phyloP scores from a whole-genome alignment of 2,329 filamentous ascomycete genomes.

The Talaromyces islandicus region DNA sequence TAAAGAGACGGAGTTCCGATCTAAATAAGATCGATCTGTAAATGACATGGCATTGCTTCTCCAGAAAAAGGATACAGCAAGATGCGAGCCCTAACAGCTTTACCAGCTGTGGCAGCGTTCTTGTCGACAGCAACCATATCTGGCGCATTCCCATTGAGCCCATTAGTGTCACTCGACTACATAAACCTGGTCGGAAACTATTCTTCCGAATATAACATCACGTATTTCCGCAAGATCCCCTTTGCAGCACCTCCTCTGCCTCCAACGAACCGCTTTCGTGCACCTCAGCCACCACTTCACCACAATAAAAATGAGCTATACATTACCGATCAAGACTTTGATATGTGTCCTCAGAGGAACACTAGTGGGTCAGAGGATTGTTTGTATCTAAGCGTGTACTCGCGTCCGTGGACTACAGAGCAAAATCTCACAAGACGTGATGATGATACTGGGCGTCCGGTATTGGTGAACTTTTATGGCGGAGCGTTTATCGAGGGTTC shows the following conservation, averaged over 20 bases:
- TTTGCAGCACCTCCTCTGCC: slow-evolving; percentile 52
- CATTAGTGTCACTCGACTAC: neutral
- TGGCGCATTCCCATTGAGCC: neutral
- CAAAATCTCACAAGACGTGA: slow-evolving; percentile 2
- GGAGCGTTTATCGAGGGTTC: slow-evolving; percentile 58
- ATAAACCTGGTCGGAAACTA: neutral
- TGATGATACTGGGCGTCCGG: slow-evolving; percentile 50
- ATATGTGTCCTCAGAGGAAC: slow-evolving; percentile 55
- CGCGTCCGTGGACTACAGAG: slow-evolving; percentile 22
- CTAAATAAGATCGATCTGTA: neutral
- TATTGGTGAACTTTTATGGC: slow-evolving; percentile 57
- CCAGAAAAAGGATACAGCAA: neutral
- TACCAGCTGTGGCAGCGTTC: neutral
- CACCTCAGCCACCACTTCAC: slow-evolving; percentile 49
- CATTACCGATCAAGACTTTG: slow-evolving; percentile 50
- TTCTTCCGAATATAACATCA: slow-evolving; percentile 42
- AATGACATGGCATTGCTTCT: no score
- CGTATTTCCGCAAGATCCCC: slow-evolving; percentile 56
- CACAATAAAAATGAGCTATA: slow-evolving; percentile 46
- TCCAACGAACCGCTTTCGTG: slow-evolving; percentile 55
- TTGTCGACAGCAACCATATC: neutral
- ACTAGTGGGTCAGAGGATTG: slow-evolving; percentile 35
- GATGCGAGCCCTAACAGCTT: neutral
- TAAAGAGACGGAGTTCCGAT: neutral
- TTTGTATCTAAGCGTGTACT: slow-evolving; percentile 37